These are phyloP conservation scores for Hirsutella minnesotensis DNA, from an alignment of 2,329 filamentous ascomycete genomes.

Conservation along the genomic window DNA sequence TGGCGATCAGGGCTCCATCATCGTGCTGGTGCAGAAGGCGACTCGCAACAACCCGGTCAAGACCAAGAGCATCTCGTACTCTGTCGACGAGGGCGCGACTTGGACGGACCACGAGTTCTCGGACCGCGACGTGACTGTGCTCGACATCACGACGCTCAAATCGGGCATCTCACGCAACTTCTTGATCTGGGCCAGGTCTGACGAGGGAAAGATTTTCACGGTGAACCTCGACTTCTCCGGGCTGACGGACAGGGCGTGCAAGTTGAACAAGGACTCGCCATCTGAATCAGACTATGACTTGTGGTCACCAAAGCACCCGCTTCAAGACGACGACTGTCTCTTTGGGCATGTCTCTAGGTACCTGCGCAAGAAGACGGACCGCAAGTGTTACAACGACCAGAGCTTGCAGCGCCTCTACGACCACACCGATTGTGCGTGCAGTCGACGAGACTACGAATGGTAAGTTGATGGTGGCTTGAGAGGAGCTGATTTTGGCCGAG, in stretches of 20 bases:
- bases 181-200: slow-evolving; percentile 65
- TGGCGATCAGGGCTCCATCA: slow-evolving; percentile 86
- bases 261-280: slow-evolving; percentile 43
- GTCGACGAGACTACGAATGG: slow-evolving; percentile 85
- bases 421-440: slow-evolving; percentile 73
- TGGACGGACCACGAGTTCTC: slow-evolving; percentile 71
- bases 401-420: slow-evolving; percentile 59
- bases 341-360: slow-evolving; percentile 89
- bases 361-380: slow-evolving; percentile 73
- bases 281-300: slow-evolving; percentile 62
- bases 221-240: slow-evolving; percentile 85
- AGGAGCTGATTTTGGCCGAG: neutral
- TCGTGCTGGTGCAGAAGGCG: slow-evolving; percentile 71
- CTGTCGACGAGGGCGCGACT: slow-evolving; percentile 65
- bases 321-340: slow-evolving; percentile 67
- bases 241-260: slow-evolving; percentile 61
- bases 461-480: slow-evolving; percentile 28
- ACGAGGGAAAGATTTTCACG: slow-evolving; percentile 49
- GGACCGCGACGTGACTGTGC: slow-evolving; percentile 57
- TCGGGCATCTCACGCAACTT: slow-evolving; percentile 88
- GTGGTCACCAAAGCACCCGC: slow-evolving; percentile 79
- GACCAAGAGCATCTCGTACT: slow-evolving; percentile 62
- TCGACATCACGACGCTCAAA: slow-evolving; percentile 76
- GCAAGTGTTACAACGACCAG: slow-evolving; percentile 71
- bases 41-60: slow-evolving; percentile 54